Evolutionary conservation across 2,329 filamentous ascomycete genomes (phyloP).

Genomic region (Colletotrichum sansevieriae): DNA sequence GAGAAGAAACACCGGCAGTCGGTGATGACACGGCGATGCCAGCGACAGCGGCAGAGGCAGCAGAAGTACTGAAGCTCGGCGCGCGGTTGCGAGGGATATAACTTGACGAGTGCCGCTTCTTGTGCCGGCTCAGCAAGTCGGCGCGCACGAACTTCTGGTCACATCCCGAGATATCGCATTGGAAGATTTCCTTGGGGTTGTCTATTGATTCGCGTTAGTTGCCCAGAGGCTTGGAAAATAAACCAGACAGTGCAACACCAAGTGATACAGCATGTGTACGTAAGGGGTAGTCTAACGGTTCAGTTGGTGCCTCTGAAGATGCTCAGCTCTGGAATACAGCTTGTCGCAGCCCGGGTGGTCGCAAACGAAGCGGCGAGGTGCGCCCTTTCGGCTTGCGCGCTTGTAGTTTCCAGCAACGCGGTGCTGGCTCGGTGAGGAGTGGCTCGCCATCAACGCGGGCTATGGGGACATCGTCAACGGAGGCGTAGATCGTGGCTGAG

Average conservation of each 20-base stretch:
- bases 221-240: slow-evolving; percentile 7
- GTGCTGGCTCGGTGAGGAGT: slow-evolving; percentile 27
- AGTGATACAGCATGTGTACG: not conserved
- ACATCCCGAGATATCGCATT: slow-evolving; percentile 81
- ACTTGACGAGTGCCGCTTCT: slow-evolving; percentile 72
- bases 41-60: slow-evolving; percentile 38
- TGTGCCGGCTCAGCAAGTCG: slow-evolving; percentile 79
- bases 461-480: slow-evolving; percentile 23
- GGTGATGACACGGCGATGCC: slow-evolving; percentile 33
- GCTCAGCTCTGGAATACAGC: slow-evolving; percentile 84
- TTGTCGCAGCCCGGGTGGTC: slow-evolving; percentile 80
- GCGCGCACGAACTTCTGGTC: slow-evolving; percentile 82
- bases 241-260: slow-evolving; percentile 37
- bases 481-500: not conserved
- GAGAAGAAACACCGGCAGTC: slow-evolving; percentile 43
- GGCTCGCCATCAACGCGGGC: slow-evolving; percentile 28
- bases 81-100: slow-evolving; percentile 64
- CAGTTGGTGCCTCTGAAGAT: slow-evolving; percentile 84
- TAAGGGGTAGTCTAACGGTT: slow-evolving; percentile 66
- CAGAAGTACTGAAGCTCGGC: slow-evolving; percentile 60
- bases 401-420: slow-evolving; percentile 54
- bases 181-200: slow-evolving; percentile 83
- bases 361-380: slow-evolving; percentile 70
- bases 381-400: slow-evolving; percentile 65
- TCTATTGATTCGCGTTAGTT: slow-evolving; percentile 61